Evolutionary conservation across 2,329 filamentous ascomycete species (phyloP).

Genomic region (Niveomyces coronatus): DNA sequence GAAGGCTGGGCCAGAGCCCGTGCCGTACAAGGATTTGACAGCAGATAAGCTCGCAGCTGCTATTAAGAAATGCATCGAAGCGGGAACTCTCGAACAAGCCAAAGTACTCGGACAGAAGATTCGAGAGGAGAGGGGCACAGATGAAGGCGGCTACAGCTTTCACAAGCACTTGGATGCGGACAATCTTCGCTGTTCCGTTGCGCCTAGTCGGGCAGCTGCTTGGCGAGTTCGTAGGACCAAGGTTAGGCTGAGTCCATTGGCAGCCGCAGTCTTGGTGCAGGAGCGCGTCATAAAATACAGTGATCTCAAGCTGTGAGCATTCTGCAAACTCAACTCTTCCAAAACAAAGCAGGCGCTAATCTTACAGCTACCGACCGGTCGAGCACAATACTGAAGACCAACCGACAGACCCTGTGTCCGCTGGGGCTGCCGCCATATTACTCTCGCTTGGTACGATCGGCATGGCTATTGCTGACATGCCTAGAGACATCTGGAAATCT

Average conservation of each 20-base stretch:
- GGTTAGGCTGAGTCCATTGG: slow-evolving; percentile 59
- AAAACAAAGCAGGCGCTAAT: no score
- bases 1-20: slow-evolving; percentile 60
- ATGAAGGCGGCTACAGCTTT: slow-evolving; percentile 56
- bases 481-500: slow-evolving; percentile 43
- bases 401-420: slow-evolving; percentile 69
- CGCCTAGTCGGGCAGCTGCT: slow-evolving; percentile 57
- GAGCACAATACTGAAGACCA: slow-evolving; percentile 74
- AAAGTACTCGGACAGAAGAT: slow-evolving; percentile 53
- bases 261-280: slow-evolving; percentile 57
- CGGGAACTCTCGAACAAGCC: slow-evolving; percentile 47
- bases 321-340: background rate
- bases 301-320: slow-evolving; percentile 59
- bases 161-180: slow-evolving; percentile 60
- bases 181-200: slow-evolving; percentile 57
- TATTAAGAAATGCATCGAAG: slow-evolving; percentile 49
- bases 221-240: slow-evolving; percentile 65
- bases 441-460: slow-evolving; percentile 72
- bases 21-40: slow-evolving; percentile 58
- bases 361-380: slow-evolving; percentile 34
- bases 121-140: slow-evolving; percentile 52
- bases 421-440: slow-evolving; percentile 66
- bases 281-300: slow-evolving; percentile 55
- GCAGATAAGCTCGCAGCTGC: slow-evolving; percentile 55
- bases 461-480: slow-evolving; percentile 71